phyloP scores from a whole-genome alignment of 2,329 filamentous ascomycete genomes.

The Aspergillus pseudotamarii region DNA sequence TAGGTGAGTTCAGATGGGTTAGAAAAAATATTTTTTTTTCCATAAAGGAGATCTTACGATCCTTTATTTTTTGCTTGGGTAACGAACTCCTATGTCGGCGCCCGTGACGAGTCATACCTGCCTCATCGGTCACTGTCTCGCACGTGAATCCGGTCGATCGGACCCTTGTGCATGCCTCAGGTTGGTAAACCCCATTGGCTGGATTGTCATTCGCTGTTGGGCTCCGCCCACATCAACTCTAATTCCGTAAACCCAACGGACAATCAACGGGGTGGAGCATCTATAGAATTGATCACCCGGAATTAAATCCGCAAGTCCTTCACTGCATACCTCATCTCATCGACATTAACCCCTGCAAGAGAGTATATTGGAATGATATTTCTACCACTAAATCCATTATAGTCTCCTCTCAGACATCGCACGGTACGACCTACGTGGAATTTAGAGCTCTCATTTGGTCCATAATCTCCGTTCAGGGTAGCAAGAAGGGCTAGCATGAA shows the following conservation, averaged over 20 bases:
- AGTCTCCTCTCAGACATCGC: not conserved
- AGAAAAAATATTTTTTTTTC: no score
- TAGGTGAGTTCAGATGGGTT: not conserved
- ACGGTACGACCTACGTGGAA: not conserved
- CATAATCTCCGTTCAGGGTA: not conserved
- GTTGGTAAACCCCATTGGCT: not conserved
- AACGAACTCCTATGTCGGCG: slow-evolving; percentile 1
- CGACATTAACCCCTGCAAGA: no score
- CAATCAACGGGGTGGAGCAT: not conserved
- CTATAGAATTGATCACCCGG: not conserved
- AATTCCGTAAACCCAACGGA: not conserved
- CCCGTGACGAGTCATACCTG: slow-evolving; percentile 2
- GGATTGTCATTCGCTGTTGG: not conserved
- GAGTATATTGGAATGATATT: no score
- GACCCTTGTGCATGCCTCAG: not conserved
- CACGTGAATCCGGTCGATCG: not conserved
- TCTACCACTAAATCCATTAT: no score
- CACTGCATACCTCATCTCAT: not conserved
- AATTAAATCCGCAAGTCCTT: not conserved
- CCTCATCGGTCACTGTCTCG: not conserved
- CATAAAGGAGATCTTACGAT: not conserved
- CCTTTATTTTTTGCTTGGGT: not conserved
- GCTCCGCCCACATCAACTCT: not conserved
- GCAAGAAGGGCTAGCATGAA: not conserved
- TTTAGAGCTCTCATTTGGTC: not conserved